Percentiles rank a stretch among this genome's conserved stretches.
phyloP scores from a whole-genome alignment of 768 basidiomycete species.

The Xerocomus brunneocitrinus region DNA sequence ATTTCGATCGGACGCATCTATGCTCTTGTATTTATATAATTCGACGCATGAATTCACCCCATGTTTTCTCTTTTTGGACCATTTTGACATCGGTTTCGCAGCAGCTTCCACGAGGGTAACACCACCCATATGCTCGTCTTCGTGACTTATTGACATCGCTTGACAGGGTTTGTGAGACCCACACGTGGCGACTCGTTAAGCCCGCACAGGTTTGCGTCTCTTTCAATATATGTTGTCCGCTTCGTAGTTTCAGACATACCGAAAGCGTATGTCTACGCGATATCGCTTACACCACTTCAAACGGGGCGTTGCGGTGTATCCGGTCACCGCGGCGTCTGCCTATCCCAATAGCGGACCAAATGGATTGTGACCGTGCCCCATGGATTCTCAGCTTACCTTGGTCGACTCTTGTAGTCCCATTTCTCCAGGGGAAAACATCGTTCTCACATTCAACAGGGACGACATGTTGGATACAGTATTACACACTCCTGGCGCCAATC shows the following conservation, averaged over 20 bases:
- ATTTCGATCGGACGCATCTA: not conserved
- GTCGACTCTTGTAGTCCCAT: not conserved
- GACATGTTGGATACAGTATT: constrained; percentile 11
- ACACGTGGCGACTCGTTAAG: not conserved
- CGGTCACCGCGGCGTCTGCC: not conserved
- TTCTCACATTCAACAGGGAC: constrained; percentile 12
- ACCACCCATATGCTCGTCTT: not conserved
- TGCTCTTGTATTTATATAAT: constrained; percentile 14
- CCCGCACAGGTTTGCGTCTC: not conserved
- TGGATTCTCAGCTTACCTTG: constrained; percentile 19
- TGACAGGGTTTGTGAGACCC: not conserved
- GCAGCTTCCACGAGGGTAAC: not conserved
- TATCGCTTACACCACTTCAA: not conserved
- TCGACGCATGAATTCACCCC: constrained; percentile 1
- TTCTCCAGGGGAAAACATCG: not conserved
- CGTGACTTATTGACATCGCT: not conserved
- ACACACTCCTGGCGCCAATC: not conserved
- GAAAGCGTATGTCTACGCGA: not conserved
- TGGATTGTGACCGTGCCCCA: not conserved
- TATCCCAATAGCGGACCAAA: not conserved
- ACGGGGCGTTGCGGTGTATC: not conserved
- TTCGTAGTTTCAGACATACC: not conserved
- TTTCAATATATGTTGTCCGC: not conserved
- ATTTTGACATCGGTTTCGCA: not conserved
- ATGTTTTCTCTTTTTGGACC: not conserved